Evolutionary conservation across 2,329 filamentous ascomycete species (phyloP).

Genomic region (Aspergillus brasiliensis): DNA sequence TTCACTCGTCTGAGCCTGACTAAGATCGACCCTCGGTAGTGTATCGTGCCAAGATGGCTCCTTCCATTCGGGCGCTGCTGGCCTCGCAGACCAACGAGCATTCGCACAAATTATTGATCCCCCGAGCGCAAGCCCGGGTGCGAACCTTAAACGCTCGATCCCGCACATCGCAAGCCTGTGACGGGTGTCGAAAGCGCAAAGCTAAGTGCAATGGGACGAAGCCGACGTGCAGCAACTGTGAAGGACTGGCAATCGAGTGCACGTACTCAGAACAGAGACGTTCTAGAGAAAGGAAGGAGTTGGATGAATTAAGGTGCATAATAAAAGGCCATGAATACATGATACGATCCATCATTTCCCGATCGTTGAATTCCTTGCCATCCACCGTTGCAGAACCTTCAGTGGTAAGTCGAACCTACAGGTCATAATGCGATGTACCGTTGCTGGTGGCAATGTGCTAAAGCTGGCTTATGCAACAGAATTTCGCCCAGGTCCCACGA

Average conservation of each 20-base stretch:
- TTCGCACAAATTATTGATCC: background rate
- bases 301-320: background rate
- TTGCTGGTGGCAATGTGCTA: background rate
- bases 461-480: background rate
- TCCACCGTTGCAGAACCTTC: background rate
- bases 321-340: background rate
- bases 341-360: background rate
- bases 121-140: background rate
- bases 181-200: conserved; percentile 2
- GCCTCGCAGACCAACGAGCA: background rate
- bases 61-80: too few relatives aligned
- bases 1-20: too few relatives aligned
- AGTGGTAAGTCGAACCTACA: background rate
- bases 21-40: too few relatives aligned
- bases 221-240: background rate
- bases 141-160: background rate
- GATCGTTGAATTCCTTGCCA: background rate
- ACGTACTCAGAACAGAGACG: background rate
- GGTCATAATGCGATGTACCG: background rate
- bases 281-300: background rate
- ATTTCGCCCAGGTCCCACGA: background rate
- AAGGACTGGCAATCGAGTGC: background rate
- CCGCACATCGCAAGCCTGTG: background rate
- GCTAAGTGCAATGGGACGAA: conserved; percentile 4
- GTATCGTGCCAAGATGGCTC: too few relatives aligned